These are phyloP conservation scores for Eucalyptus regnans DNA, from an alignment of 345 rosid genomes.

Conservation along the genomic window DNA sequence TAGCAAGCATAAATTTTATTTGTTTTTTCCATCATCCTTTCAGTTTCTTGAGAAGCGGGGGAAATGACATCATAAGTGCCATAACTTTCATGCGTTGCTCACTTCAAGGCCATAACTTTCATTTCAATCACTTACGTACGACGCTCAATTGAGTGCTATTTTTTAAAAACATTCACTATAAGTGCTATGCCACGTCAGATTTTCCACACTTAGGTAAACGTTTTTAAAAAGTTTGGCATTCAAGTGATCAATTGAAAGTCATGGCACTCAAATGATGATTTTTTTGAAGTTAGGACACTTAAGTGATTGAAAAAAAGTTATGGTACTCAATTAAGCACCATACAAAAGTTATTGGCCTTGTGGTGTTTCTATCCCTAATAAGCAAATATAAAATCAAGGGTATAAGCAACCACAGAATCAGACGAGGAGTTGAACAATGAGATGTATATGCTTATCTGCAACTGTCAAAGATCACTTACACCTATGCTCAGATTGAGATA, in stretches of 20 bases:
- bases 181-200: not conserved
- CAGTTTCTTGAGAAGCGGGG: not conserved
- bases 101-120: not conserved
- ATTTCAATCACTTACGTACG: not conserved
- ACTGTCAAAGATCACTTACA: not conserved
- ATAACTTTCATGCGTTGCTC: not conserved
- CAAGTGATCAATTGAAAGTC: not conserved
- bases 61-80: not conserved
- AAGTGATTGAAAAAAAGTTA: not conserved
- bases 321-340: not conserved
- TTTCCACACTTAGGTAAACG: fast-evolving
- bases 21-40: not conserved
- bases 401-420: not conserved
- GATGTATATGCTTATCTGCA: not conserved
- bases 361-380: not conserved
- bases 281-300: not conserved
- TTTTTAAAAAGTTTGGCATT: not conserved
- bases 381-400: not conserved
- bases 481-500: not conserved
- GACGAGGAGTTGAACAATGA: not conserved
- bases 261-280: not conserved
- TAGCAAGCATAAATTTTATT: not conserved
- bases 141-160: not conserved
- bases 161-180: too few relatives aligned
- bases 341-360: too few relatives aligned